These are phyloP conservation scores for Ballota nigra DNA, from an alignment of 257 asterid genomes.

Conservation along the genomic window DNA sequence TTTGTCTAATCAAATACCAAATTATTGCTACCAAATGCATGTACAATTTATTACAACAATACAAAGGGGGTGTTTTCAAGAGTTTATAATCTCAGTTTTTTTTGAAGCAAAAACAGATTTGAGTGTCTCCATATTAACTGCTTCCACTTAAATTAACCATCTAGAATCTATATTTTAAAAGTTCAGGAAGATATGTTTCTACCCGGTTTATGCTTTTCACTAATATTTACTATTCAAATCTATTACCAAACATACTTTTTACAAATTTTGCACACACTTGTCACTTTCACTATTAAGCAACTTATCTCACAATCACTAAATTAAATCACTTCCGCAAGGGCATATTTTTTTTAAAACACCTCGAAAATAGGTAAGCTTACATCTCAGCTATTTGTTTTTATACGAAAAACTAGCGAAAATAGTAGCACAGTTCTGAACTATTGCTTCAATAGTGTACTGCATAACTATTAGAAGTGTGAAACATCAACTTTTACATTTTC, in stretches of 20 bases:
- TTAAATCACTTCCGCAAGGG: neutral
- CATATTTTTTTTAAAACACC: neutral
- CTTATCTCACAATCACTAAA: too few relatives aligned
- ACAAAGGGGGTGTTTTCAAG: neutral
- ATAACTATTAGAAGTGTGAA: neutral
- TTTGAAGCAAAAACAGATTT: too few relatives aligned
- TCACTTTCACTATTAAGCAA: too few relatives aligned
- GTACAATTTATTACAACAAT: constrained; percentile 2
- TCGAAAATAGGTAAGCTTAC: neutral
- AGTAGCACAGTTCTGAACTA: neutral
- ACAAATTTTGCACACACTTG: too few relatives aligned
- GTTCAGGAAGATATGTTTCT: too few relatives aligned
- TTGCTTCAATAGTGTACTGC: neutral
- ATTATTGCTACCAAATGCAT: neutral
- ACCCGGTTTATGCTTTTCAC: too few relatives aligned
- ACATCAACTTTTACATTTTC: neutral
- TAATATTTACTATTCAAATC: too few relatives aligned
- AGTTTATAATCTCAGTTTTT: too few relatives aligned
- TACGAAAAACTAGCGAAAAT: neutral
- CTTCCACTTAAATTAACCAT: too few relatives aligned
- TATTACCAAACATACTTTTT: too few relatives aligned
- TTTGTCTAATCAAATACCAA: constrained; percentile 1
- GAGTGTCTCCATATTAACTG: too few relatives aligned
- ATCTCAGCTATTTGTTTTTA: neutral
- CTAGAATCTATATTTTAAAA: too few relatives aligned